Evolutionary conservation across 2,329 filamentous ascomycete genomes (phyloP), one percentile per base, ranked within the genome.

Genomic region (Ophiostoma tasmaniense): DNA sequence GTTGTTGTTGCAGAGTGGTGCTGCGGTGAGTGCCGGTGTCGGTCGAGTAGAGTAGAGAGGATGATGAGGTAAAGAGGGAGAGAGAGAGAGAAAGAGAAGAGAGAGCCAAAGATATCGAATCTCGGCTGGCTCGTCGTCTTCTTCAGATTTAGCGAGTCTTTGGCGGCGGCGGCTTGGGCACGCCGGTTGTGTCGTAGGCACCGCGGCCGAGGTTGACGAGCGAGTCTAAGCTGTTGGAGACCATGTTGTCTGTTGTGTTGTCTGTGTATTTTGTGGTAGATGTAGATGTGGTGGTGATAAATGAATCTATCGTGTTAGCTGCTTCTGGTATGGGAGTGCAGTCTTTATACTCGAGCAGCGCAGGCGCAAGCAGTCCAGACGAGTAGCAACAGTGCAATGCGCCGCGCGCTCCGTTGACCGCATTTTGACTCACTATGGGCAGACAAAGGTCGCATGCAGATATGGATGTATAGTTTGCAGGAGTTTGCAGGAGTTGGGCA

Each of bases 101-200:
- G 8, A 22, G 42, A 14, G 33, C 50, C 33, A 28, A 25, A 28
- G 10, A 55, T 55, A 25, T 55, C 50, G 55, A 25, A 59, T 59
- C 52, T 3, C 14, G 3, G 52, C 14, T 25, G 8, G 30, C 30
- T 22, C 52, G 20, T 25, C 52, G 52, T 10, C 25, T 13, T 17
- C n/a, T 22, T 55, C 30, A 13, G 25, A 61, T 52, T 76, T 77
- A 77, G 71, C 76, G 74, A 52, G 76, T 75, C 74, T 78, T 78
- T 37, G 77, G 77, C 68, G 76, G 77, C 66, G 76, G 75, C 13
- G 77, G 77, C 74, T 79, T 79, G 42, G 76, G 77, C 11, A 78
- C 76, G 35, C 77, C 77, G 35, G 77, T 78, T 69, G 77, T 79
- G 71, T 79, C 77, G 68, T 79, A 79, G 71, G 77, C 77, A 35